Base-by-base conservation (phyloP, 768 basidiomycete species). In the Floccularia luteovirens region DNA sequence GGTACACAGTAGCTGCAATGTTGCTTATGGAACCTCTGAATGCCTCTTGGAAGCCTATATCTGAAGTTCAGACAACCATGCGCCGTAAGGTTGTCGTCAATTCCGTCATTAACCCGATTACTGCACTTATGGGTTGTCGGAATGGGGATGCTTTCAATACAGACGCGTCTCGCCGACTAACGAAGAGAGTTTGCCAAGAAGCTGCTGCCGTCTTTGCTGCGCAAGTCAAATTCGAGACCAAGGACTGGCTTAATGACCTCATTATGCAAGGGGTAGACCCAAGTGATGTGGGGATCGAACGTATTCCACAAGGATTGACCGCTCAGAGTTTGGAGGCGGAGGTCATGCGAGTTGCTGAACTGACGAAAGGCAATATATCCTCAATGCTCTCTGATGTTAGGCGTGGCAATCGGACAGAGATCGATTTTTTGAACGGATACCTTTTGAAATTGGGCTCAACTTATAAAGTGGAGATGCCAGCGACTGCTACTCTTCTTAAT, bases 401-500 rank as follows among this genome's bases (percentile, higher is more conserved):
- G 46, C 58, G 60, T 23, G 80, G 81, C 31, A 63, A 64, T 38
- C 45, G 53, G 4, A 92, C 90, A 0, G 92, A 97, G 62, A 72
- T 97, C 17, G 75, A 83, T 13, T 87, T 65, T 50, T 66, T 96
- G 50, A 91, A 88, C 44, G 92, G 93, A 3, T 89, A 91, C 56
- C 58, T 98, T 36, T 53, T 79, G 21, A 60, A 63, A 5, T 60
- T 90, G 5, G 93, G 84, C 19, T 48, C 60, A 34, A 57, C 66
- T 27, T 72, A 82, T 48, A 61, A 64, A 4, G 63, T 91, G 22
- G 57, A 61, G 13, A 83, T 80, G 53, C 77, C 78, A 4, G 66
- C 71, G 19, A 85, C 68, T 41, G 55, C 67, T 1, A 61, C 66
- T n/a, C 62, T 89, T 34, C 53, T 69, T 25, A 63, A 77, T 38